A percentile compares a stretch with the other conserved stretches of the same genome.
phyloP scores from a whole-genome alignment of 768 basidiomycete species.

The Mycena haematopus region DNA sequence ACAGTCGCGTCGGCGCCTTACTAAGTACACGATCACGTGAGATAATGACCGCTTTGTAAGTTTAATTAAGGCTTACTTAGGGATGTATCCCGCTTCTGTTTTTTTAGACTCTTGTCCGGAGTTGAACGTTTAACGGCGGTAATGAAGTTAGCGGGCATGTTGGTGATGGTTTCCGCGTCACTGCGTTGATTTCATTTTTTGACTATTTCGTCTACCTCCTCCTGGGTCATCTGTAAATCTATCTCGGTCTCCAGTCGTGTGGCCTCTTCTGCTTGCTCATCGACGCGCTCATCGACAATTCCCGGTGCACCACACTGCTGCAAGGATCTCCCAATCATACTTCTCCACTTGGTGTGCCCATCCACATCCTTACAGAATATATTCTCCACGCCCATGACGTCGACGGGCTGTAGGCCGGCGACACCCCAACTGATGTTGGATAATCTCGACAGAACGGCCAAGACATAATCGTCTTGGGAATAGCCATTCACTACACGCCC shows the following conservation, averaged over 20 bases:
- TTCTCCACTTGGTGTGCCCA: slow-evolving; percentile 58
- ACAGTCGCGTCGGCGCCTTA: too few relatives aligned
- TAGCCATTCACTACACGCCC: slow-evolving; percentile 64
- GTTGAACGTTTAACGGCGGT: too few relatives aligned
- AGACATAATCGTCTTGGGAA: slow-evolving; percentile 56
- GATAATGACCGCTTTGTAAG: too few relatives aligned
- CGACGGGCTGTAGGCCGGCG: slow-evolving; percentile 55
- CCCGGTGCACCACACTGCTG: slow-evolving; percentile 47
- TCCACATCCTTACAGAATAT: slow-evolving; percentile 52
- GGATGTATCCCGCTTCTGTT: too few relatives aligned
- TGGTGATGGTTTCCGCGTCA: too few relatives aligned
- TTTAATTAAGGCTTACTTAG: too few relatives aligned
- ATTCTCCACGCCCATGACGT: slow-evolving; percentile 60
- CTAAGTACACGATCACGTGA: background rate
- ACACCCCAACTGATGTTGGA: slow-evolving; percentile 55
- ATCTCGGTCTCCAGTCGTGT: slow-evolving; percentile 31
- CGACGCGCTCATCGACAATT: slow-evolving; percentile 43
- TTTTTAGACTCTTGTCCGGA: too few relatives aligned
- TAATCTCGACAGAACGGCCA: slow-evolving; percentile 57
- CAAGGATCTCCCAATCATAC: slow-evolving; percentile 54
- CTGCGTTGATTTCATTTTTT: background rate
- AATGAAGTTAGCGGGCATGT: too few relatives aligned
- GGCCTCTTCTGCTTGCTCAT: slow-evolving; percentile 41
- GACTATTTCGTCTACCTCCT: slow-evolving; percentile 28
- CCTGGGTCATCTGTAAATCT: slow-evolving; percentile 26